Evolutionary conservation across 1,284 basidiomycete genomes (phyloP).

Genomic region (Leccinum proximum): DNA sequence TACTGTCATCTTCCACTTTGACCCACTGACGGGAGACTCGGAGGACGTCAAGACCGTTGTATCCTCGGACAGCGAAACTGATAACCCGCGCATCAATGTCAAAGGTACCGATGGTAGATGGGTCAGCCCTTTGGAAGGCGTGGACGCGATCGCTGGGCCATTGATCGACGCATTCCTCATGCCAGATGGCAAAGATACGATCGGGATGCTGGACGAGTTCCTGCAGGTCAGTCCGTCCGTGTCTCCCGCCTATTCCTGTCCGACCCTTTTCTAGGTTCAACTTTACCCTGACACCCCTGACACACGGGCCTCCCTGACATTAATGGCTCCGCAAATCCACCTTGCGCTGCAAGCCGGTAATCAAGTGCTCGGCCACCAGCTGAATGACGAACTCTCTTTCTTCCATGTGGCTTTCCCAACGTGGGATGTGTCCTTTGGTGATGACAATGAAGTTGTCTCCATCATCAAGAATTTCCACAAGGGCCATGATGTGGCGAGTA

Average conservation of each 20-base stretch:
- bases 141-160: slow-evolving; percentile 56
- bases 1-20: slow-evolving; percentile 75
- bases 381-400: slow-evolving; percentile 44
- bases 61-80: slow-evolving; percentile 10
- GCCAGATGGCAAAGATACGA: slow-evolving; percentile 40
- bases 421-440: slow-evolving; percentile 63
- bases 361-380: slow-evolving; percentile 54
- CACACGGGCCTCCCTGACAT: slow-evolving; percentile 40
- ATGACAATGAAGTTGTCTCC: slow-evolving; percentile 48
- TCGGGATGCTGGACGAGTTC: slow-evolving; percentile 67
- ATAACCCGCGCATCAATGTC: slow-evolving; percentile 9
- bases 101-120: slow-evolving; percentile 12
- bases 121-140: slow-evolving; percentile 43
- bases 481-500: slow-evolving; percentile 61
- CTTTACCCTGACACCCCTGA: slow-evolving; percentile 59
- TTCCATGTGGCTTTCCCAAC: slow-evolving; percentile 53
- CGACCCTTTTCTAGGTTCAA: slow-evolving; percentile 42
- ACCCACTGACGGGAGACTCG: slow-evolving; percentile 81
- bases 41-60: slow-evolving; percentile 40
- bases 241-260: not conserved
- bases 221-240: slow-evolving; percentile 43
- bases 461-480: slow-evolving; percentile 43
- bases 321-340: slow-evolving; percentile 42
- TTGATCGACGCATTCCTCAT: slow-evolving; percentile 58
- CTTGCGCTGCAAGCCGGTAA: slow-evolving; percentile 52